Base-by-base conservation (phyloP, 345 rosid species). In the Aquilaria sinensis region DNA sequence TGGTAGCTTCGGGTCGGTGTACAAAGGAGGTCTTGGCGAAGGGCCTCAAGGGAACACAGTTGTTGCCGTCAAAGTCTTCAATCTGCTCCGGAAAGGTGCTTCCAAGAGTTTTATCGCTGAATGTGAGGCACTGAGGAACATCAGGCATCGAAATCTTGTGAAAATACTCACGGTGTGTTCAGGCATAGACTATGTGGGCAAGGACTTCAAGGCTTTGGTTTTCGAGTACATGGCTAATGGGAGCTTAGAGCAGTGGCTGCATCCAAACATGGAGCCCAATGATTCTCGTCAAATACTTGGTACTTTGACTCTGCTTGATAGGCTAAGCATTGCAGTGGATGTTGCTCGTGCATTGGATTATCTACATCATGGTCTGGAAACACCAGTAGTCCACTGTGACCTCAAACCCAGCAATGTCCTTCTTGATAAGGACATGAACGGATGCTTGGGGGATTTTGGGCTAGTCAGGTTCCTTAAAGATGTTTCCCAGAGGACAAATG, bases 61-160 rank as follows among this genome's bases (percentile, higher is more conserved):
- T 9, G 58, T 72, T 29, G 83, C 77, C 3, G 64, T 75, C 4
- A 80, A 80, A 64, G 81, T 82, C 51, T 6, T 85, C 43, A 74
- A 85, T 47, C 72, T 80, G 56, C 10, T 47, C 10, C 62, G 10
- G 51, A 67, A 31, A 61, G 83, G 80, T 61, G 90, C 81, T 37
- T 62, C 46, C 4, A 69, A 67, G 68, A 85, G 83, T 13, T 85
- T 80, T 33, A 12, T 78, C 13, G 80, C 82, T 12, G 87, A 82
- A 69, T 80, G 85, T 53, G 65, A 82, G 66, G 67, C 80, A 0
- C 48, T 85, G 32, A 33, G 51, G 50, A 75, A 45, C 12, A 52
- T 74, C 43, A 62, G 76, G 33, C 85, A 76, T 58, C 61, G 82
- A 6, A 80, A 85, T 58, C 83, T 85, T 12, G 54, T 80, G 34